Base-by-base conservation (phyloP, 2,329 filamentous ascomycete genomes). In the Ceratocystis albifundus region DNA sequence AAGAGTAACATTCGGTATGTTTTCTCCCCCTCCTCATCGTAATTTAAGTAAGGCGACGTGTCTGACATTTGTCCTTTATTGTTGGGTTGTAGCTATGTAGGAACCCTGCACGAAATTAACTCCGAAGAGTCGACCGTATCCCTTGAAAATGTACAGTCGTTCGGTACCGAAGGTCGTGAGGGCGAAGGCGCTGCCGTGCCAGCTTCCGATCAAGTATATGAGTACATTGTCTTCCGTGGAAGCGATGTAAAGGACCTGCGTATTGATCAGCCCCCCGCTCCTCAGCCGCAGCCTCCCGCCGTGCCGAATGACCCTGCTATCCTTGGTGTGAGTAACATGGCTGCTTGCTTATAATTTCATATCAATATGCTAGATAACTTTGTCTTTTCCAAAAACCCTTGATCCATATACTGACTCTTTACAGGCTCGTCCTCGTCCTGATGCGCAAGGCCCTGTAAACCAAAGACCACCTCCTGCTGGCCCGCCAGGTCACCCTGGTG, bases 211-310 rank as follows among this genome's bases (percentile, higher is more conserved):
- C 89, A 89, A 74, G 84, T 96, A 73, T 99, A 96, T 80, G 94
- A 97, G 75, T 97, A 96, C 79, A 97, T 99, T 74, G 91, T 99
- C 70, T 99, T 99, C 77, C 88, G 93, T 69, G 94, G 94, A 72
- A 96, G 90, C 76, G 94, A 99, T 80, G 94, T 99, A 74, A 99
- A 99, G 78, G 94, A 99, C 76, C 82, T 99, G 72, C 89, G 90
- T 72, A 93, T 99, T 73, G 92, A 96, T 73, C 88, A 96, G 72
- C 85, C 88, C 50, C 84, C 85, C 71, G 84, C 85, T 72, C 86
- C 89, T 75, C 85, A 91, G 74, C 86, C 86, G 70, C 85, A 59
- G 55, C 85, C 85, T 67, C 87, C 88, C 64, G 84, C 86, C 70
- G 85, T 96, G 72, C 92, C 92, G 6, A 89, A 96, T 78, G 94